Evolutionary conservation across 2,329 filamentous ascomycete genomes (phyloP), one percentile per base, ranked within the genome.

Genomic region (Beauveria scarabaeidicola): DNA sequence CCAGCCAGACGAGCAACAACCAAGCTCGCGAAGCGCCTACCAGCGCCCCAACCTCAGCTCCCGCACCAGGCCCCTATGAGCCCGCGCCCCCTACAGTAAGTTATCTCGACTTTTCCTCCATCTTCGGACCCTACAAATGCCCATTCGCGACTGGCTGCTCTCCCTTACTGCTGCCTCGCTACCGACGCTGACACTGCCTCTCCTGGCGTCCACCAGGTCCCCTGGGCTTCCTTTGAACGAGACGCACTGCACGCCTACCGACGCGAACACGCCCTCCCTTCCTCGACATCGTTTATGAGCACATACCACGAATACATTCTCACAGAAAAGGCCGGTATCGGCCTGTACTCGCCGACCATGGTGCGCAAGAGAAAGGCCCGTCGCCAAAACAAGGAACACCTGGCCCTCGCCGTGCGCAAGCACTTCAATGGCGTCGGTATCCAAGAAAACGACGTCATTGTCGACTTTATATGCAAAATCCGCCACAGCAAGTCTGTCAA

Each of bases 341-440:
- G 88, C 38, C 75, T 82, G 61, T 82, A 86, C 72, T 91, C 88
- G 17, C 89, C 89, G 6, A 91, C 88, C 25, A 91, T 91, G 84
- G 83, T 85, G 47, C 77, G 87, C 61, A 81, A 79, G 65, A 84
- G 82, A 64, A 78, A 84, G 51, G 79, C 85, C 67, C 77, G 86
- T 56, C 80, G 87, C 58, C 85, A 91, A 69, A 83, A 81, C 67
- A 89, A 89, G 69, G 86, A 90, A 41, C 82, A 89, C 64, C 77
- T 95, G 58, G 87, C 88, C 9, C 79, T 85, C 64, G 80, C 83
- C 1, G 87, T 92, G 52, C 81, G 89, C 64, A 92, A 91, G 71
- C 89, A 94, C 73, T 94, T 94, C 75, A 94, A 94, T 69, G 85
- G 84, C 38, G 79, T 89, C 64, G 88, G 87, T 17, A 83, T 93